Conservation (phyloP, 169 alveolate genomes). For the Toxoplasma gondii region DNA sequence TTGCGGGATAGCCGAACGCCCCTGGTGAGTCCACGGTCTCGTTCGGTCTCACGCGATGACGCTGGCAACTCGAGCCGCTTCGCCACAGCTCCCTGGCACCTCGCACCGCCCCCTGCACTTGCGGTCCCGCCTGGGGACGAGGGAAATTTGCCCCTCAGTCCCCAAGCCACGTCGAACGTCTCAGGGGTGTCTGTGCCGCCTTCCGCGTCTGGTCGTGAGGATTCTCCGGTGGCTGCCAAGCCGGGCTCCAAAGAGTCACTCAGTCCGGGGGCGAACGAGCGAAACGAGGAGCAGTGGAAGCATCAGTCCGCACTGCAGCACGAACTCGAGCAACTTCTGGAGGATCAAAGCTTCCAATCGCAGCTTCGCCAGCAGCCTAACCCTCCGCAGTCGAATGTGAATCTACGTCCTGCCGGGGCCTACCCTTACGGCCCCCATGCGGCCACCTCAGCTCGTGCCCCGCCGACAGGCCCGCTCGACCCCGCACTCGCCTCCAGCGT, state of each 20-base stretch:
- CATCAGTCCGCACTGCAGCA: conserved; percentile 36
- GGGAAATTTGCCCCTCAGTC: too few relatives aligned
- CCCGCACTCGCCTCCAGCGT: neutral
- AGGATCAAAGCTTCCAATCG: neutral
- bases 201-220: too few relatives aligned
- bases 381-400: neutral
- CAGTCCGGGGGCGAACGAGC: neutral
- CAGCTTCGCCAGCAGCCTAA: neutral
- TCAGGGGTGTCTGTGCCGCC: too few relatives aligned
- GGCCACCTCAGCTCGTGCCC: neutral
- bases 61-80: too few relatives aligned
- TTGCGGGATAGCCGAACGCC: too few relatives aligned
- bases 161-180: too few relatives aligned
- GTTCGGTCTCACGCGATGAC: too few relatives aligned
- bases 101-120: too few relatives aligned
- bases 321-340: conserved; percentile 3
- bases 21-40: too few relatives aligned
- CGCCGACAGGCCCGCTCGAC: neutral
- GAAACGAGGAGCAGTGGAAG: conserved; percentile 26
- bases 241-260: neutral
- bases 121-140: too few relatives aligned
- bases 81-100: too few relatives aligned
- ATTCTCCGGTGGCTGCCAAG: too few relatives aligned
- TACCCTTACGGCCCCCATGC: neutral
- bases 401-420: neutral